Evolutionary conservation across 192 early-diverging fungal species (phyloP).

Genomic region (Backusella tarrabulga): DNA sequence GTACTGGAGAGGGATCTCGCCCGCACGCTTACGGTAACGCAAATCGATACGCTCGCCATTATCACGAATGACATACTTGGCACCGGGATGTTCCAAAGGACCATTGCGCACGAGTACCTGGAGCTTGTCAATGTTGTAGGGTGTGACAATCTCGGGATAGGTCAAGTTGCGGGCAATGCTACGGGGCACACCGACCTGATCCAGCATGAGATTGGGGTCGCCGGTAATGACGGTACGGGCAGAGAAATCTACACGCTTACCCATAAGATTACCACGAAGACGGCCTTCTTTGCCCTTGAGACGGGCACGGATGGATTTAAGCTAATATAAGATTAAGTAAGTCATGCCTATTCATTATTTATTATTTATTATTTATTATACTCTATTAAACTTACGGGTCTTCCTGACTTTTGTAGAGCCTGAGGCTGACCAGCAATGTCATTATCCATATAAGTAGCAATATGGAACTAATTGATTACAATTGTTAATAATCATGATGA

Average conservation of each 20-base stretch:
- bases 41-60: conserved; percentile 93
- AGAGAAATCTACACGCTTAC: conserved; percentile 99
- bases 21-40: conserved; percentile 77
- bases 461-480: conserved; percentile 67
- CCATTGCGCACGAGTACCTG: conserved; percentile 89
- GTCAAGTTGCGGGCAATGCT: conserved; percentile 97
- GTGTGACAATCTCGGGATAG: conserved; percentile 95
- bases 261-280: conserved; percentile 99
- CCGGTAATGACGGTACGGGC: conserved; percentile 99
- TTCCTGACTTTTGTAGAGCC: conserved; percentile 88
- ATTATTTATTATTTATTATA: too few relatives aligned
- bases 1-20: conserved; percentile 78
- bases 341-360: neutral
- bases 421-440: conserved; percentile 90
- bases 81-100: conserved; percentile 91
- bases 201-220: conserved; percentile 96
- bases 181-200: conserved; percentile 97
- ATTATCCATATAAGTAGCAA: conserved; percentile 98
- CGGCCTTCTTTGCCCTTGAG: conserved; percentile 99
- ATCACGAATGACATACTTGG: conserved; percentile 94
- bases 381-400: conserved; percentile 65
- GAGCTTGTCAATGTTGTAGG: conserved; percentile 91
- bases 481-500: neutral
- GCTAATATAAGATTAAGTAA: neutral
- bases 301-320: conserved; percentile 74